These are phyloP conservation scores for Limonium bicolor DNA, from an alignment of 148 eudicot species.

Conservation along the genomic window DNA sequence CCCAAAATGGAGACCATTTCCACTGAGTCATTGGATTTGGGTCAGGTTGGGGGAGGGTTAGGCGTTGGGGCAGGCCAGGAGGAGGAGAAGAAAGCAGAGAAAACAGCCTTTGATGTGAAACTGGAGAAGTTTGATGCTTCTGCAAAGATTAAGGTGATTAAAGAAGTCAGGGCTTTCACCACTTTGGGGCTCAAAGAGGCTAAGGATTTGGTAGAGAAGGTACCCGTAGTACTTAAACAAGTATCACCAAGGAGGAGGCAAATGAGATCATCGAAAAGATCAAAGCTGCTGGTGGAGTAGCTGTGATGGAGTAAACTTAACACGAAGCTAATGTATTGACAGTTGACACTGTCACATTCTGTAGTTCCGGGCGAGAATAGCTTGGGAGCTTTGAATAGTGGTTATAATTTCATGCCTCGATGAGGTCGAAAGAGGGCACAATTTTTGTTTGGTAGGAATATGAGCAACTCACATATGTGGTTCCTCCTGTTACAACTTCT, in stretches of 20 bases:
- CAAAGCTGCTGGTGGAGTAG: constrained; percentile 71
- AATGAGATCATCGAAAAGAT: constrained; percentile 55
- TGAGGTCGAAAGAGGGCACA: too few species aligned
- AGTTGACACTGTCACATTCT: too few species aligned
- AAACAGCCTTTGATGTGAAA: constrained; percentile 68
- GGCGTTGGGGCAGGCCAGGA: constrained; percentile 34
- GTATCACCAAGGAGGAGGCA: constrained; percentile 87
- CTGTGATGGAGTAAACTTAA: constrained; percentile 70
- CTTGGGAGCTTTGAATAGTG: too few species aligned
- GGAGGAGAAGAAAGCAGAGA: constrained; percentile 65
- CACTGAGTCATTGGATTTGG: constrained; percentile 54
- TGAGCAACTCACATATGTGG: too few species aligned
- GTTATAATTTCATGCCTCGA: too few species aligned
- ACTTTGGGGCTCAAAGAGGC: constrained; percentile 79
- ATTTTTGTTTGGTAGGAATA: too few species aligned
- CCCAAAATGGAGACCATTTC: constrained; percentile 59
- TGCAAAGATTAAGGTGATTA: constrained; percentile 82
- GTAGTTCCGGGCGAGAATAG: too few species aligned
- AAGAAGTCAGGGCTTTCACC: constrained; percentile 76
- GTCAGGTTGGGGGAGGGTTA: constrained; percentile 20
- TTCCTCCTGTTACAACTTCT: too few species aligned
- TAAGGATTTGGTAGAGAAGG: constrained; percentile 73
- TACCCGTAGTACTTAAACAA: constrained; percentile 56
- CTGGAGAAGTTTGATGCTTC: constrained; percentile 76
- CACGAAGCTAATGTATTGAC: too few species aligned